These are phyloP conservation scores for Avena eriantha DNA, from an alignment of 176 grass and related monocot species.

Conservation along the genomic window DNA sequence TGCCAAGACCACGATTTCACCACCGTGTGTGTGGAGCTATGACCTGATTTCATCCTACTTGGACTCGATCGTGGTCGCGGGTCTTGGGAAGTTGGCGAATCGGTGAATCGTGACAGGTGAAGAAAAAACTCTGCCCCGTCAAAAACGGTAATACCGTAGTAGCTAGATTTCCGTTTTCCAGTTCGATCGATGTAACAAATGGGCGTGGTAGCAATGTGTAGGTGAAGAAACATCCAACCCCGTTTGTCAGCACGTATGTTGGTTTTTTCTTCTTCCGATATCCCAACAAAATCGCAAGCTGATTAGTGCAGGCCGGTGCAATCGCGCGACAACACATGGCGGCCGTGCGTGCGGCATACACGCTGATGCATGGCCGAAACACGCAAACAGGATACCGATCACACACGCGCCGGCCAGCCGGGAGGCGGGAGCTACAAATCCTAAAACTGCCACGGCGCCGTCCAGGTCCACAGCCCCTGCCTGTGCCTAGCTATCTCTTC, in stretches of 20 bases:
- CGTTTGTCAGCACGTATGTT: neutral
- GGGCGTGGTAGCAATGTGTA: neutral
- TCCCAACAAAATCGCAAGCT: neutral
- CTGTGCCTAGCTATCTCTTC: neutral
- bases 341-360: neutral
- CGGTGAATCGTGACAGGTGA: neutral
- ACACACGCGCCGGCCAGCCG: neutral
- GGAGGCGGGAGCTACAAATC: neutral
- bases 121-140: neutral
- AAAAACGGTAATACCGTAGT: neutral
- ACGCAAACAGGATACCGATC: neutral
- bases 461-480: neutral
- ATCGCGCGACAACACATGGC: slow-evolving; percentile 12
- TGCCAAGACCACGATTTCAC: neutral
- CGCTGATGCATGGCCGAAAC: neutral
- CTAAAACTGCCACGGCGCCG: neutral
- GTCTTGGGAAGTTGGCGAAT: neutral
- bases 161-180: neutral
- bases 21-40: neutral
- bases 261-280: neutral
- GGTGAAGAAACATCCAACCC: neutral
- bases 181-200: neutral
- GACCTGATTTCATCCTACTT: neutral
- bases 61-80: neutral
- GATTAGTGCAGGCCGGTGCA: slow-evolving; percentile 18